These are phyloP conservation scores for Apophysomyces trapeziformis DNA, from an alignment of 371 early-diverging fungal species.

Conservation along the genomic window DNA sequence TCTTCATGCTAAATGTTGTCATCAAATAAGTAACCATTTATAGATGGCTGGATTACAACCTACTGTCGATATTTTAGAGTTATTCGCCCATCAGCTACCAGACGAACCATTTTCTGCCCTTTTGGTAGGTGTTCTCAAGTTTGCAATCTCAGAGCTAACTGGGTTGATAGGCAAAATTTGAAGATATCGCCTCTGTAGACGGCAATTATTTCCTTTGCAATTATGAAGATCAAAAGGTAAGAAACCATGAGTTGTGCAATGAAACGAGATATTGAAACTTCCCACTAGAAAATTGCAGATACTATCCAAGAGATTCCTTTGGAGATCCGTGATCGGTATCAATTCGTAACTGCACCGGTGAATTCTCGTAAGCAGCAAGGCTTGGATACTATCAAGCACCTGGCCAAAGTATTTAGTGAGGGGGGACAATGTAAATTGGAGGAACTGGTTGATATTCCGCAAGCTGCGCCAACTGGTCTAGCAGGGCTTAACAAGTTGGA, in stretches of 20 bases:
- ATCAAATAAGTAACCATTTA: not conserved
- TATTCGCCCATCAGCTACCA: conserved; percentile 78
- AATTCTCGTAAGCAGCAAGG: conserved; percentile 42
- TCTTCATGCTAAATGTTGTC: not conserved
- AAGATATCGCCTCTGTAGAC: conserved; percentile 68
- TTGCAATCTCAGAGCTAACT: conserved; percentile 20
- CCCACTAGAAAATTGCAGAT: conserved; percentile 59
- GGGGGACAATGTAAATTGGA: conserved; percentile 44
- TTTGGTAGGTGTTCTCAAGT: conserved; percentile 45
- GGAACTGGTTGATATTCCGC: conserved; percentile 60
- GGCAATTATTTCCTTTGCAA: conserved; percentile 83
- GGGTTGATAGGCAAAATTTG: conserved; percentile 59
- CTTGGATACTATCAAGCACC: conserved; percentile 28
- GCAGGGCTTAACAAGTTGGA: conserved; percentile 64
- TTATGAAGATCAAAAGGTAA: conserved; percentile 65
- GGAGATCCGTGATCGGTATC: conserved; percentile 66
- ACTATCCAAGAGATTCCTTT: conserved; percentile 64
- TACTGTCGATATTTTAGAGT: conserved; percentile 78
- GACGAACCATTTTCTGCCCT: conserved; percentile 64
- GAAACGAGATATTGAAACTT: not conserved
- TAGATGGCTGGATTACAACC: conserved; percentile 83
- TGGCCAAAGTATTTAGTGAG: conserved; percentile 49
- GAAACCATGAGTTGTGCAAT: not conserved
- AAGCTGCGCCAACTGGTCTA: conserved; percentile 11
- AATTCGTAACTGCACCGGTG: conserved; percentile 72